Conservation (phyloP, 129 eudicot species). For the Chrysanthemum lavandulifolium region DNA sequence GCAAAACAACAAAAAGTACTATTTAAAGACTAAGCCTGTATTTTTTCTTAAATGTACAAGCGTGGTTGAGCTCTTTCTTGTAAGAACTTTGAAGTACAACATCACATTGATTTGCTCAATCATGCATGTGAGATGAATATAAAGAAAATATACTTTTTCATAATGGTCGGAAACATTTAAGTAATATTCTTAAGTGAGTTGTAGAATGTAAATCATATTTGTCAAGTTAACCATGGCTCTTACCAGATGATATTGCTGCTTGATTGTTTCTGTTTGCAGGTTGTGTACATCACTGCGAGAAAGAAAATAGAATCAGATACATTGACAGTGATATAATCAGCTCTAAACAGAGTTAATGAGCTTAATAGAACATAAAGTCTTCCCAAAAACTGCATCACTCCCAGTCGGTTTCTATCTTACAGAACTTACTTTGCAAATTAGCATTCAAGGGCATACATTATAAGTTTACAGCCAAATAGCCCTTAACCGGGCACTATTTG, state of each 20-base stretch:
- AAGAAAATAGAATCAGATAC: slow-evolving; percentile 11
- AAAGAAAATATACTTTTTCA: no score
- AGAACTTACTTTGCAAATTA: no score
- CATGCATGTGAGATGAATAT: slow-evolving; percentile 3
- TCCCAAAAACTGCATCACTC: no score
- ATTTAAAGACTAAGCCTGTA: background rate
- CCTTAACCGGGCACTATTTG: no score
- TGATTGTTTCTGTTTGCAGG: slow-evolving; percentile 68
- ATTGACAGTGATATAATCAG: background rate
- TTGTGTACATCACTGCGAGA: slow-evolving; percentile 76
- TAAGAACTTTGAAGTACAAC: background rate
- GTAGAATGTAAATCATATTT: no score
- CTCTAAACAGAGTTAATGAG: background rate
- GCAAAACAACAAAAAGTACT: background rate
- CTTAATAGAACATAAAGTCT: background rate
- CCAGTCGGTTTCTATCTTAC: no score
- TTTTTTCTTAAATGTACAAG: no score
- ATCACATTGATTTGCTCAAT: background rate
- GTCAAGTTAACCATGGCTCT: background rate
- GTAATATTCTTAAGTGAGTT: no score
- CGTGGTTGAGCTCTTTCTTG: background rate
- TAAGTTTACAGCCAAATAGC: no score
- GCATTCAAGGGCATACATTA: no score
- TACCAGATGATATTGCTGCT: slow-evolving; percentile 87
- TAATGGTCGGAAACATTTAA: background rate